Base-by-base conservation (phyloP, 2,329 filamentous ascomycete species). In the Aureobasidium zeae region DNA sequence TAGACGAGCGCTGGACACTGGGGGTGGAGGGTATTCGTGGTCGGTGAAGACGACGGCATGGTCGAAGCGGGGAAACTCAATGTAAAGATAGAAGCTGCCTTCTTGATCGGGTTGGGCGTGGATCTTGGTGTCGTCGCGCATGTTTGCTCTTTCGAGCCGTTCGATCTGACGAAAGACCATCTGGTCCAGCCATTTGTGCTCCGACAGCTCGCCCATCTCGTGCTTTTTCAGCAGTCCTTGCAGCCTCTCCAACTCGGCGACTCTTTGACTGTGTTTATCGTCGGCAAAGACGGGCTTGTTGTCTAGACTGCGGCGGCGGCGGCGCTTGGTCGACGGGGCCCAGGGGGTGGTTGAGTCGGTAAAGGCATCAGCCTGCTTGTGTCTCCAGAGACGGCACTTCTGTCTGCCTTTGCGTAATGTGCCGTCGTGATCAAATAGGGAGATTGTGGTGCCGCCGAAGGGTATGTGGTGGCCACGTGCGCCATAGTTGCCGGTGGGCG, bases 21-120 rank as follows among this genome's bases (percentile, higher is more conserved):
- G 85, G 1, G 88, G 86, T 1, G 86, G 76, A 1, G 83, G 79
- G 57, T 98, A 98, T 59, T 95, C 87, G 55, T 91, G 79, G 59
- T 98, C 91, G 21, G 86, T 84, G 66, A 94, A 98, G 19, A 98
- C 86, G 30, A 98, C 78, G 0, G 91, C 86, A 53, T 95, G 94
- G 57, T 98, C 91, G 59, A 95, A 98, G 9, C 88, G 80, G 10
- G 88, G 88, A 35, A 98, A 77, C 56, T 98, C 91, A 36, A 98
- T 74, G 56, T 93, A 87, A 13, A 98, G 75, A 36, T 82, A 78
- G 58, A 94, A 95, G 7, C 79, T 77, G 39, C 77, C 74, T 32
- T 79, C 74, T 5, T 68, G 64, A 38, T 55, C 58, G 7, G 35
- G 38, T n/a, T 33, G 43, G 5, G 25, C 44, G 26, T 44, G 34